phyloP scores from a whole-genome alignment of 2,329 filamentous ascomycete species.

The Madurella fahalii region DNA sequence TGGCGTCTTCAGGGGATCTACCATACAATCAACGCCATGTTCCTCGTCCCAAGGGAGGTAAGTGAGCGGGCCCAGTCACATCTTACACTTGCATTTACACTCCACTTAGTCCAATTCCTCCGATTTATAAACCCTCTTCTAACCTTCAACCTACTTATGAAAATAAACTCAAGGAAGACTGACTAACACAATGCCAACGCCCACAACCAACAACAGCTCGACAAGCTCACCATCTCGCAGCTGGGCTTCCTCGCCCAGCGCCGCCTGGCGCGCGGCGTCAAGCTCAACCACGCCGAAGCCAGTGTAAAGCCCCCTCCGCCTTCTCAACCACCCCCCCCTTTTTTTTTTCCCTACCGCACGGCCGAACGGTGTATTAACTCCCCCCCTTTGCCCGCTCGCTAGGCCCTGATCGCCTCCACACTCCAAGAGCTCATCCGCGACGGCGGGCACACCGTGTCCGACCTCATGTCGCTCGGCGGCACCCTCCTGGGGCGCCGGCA shows the following conservation, averaged over 20 bases:
- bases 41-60: conserved; percentile 37
- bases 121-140: background rate
- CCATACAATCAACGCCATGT: conserved; percentile 26
- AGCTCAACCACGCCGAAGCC: conserved; percentile 86
- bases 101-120: too few species aligned
- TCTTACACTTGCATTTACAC: conserved; percentile 1
- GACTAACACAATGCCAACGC: background rate
- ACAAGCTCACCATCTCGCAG: conserved; percentile 93
- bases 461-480: conserved; percentile 87
- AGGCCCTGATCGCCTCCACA: conserved; percentile 81
- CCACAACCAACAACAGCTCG: conserved; percentile 56
- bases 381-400: too few species aligned
- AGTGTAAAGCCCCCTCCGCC: too few species aligned
- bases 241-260: conserved; percentile 82
- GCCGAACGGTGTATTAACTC: too few species aligned
- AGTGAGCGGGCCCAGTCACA: conserved; percentile 11
- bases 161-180: conserved; percentile 4
- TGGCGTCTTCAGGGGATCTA: background rate
- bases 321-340: conserved; percentile 19
- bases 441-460: conserved; percentile 86
- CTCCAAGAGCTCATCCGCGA: conserved; percentile 96
- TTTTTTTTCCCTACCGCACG: background rate
- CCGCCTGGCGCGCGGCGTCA: conserved; percentile 80
- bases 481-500: conserved; percentile 92
- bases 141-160: background rate